A percentile compares a stretch with the other conserved stretches of the same genome.
Conservation (phyloP, 768 basidiomycete genomes). For the Fistulinella prunicolor region DNA sequence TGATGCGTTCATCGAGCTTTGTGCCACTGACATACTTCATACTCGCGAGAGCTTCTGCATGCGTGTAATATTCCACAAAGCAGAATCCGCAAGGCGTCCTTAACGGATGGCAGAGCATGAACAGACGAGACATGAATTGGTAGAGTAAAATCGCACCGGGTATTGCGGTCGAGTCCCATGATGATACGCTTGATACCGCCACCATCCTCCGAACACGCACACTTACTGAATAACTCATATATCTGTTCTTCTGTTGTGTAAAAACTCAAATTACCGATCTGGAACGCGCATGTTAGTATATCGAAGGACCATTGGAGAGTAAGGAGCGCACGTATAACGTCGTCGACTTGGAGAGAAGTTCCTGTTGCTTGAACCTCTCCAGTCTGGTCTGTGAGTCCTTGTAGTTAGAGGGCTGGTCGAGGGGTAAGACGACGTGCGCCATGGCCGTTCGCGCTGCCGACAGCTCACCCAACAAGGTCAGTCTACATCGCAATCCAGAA, state of each 20-base stretch:
- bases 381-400: conserved; percentile 87
- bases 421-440: conserved; percentile 80
- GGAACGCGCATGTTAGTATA: conserved; percentile 12
- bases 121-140: conserved; percentile 1
- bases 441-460: conserved; percentile 38
- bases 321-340: conserved; percentile 83
- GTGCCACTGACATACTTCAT: conserved; percentile 97
- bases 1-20: conserved; percentile 97
- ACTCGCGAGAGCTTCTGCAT: conserved; percentile 87
- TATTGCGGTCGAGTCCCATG: conserved; percentile 91
- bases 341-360: conserved; percentile 76
- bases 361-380: conserved; percentile 75
- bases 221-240: conserved; percentile 90
- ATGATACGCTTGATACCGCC: conserved; percentile 92
- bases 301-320: conserved; percentile 13
- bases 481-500: conserved; percentile 11
- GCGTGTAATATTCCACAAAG: conserved; percentile 95
- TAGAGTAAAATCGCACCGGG: conserved; percentile 50
- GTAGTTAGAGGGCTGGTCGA: conserved; percentile 96
- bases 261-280: conserved; percentile 93
- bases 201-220: conserved; percentile 80
- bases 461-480: neutral
- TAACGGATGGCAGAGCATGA: conserved; percentile 13
- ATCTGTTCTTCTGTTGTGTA: conserved; percentile 97
- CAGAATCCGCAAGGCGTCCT: conserved; percentile 95